Base-by-base conservation (phyloP, 768 basidiomycete genomes). In the Agrocybe praecox region DNA sequence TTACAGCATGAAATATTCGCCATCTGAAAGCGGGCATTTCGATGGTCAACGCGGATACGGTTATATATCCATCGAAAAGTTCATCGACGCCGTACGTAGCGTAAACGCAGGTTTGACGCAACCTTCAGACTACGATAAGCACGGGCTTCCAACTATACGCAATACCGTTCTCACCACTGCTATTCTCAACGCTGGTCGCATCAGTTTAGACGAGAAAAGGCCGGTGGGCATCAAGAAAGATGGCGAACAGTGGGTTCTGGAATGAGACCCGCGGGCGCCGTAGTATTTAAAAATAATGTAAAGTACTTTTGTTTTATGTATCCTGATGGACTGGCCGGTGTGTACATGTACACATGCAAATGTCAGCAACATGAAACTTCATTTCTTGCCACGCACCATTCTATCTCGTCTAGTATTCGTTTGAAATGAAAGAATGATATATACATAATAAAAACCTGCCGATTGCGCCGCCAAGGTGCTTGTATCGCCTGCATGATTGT, bases 41-140 rank as follows among this genome's bases (percentile, higher is more conserved):
- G 95, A 96, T 66, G 95, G 95, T 24, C 95, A 96, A 74, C 84
- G 89, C 55, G 94, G 94, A 15, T 97, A 97, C 71, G 95, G 91
- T 58, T 87, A 96, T 69, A 78, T 96, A 65, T 94, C 92, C 17
- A 91, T 96, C 64, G 94, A 94, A 73, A 95, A 91, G 73, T 96
- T 96, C 73, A 77, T 96, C 69, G 93, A 92, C 68, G 91, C 90
- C 17, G 86, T 88, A 43, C 82, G 88, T 50, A 82, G 80, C 58
- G 90, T 95, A 65, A 93, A 94, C 66, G 85, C 88, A 21, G 85
- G 88, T 8, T 67, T 78, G 52, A 76, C 83, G 49, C 81, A 82
- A 67, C 84, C 93, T 19, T 77, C 70, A 32, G 88, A 91, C 56
- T 96, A 87, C 72, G 94, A 97, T 72, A 71, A 71, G 21, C 85